Base-by-base conservation (phyloP, 768 basidiomycete genomes). In the Russula emetica region DNA sequence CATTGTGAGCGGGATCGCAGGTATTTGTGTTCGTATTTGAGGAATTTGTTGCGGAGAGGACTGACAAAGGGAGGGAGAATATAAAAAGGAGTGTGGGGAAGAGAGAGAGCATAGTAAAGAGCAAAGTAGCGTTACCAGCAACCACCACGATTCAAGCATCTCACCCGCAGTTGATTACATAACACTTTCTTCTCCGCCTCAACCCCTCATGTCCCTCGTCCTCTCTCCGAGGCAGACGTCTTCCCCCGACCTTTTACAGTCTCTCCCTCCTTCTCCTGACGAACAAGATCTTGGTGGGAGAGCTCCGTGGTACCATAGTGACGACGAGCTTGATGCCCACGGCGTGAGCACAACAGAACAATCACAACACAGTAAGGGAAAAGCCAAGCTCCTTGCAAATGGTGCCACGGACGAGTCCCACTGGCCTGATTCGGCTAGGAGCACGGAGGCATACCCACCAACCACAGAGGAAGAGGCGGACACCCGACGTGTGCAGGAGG, bases 401-500 rank as follows among this genome's bases (percentile, higher is more conserved):
- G 61, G 54, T 22, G 34, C n/a, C 20, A 54, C 44, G 16, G 66
- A 67, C 22, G 62, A 61, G 40, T 59, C 52, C 16, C 6, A 26
- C 5, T 22, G 34, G 24, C 7, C 40, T 7, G 26, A 50, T 18
- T 51, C 42, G 40, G 40, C 40, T 13, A 24, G 60, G 20, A n/a
- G 26, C 32, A 22, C 49, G 32, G 74, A 75, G 28, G 50, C 66
- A 26, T 92, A 92, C 69, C 88, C 90, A 2, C 90, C 90, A 3
- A 80, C 73, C 45, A 84, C 76, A 47, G 86, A 90, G 66, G 85
- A 85, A 22, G 80, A 80, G 36, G 80, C 80, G 49, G 91, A 92
- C 67, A 83, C 88, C 32, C 81, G 83, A 63, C 78, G 84, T 60
- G 78, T 92, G 22, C 80, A 85, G 76, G 88, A 92, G 84, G 91